A percentile compares a stretch with the other conserved stretches of the same genome.
These are phyloP conservation scores for Erodium trifolium DNA, from an alignment of 441 rosid genomes.

Conservation along the genomic window DNA sequence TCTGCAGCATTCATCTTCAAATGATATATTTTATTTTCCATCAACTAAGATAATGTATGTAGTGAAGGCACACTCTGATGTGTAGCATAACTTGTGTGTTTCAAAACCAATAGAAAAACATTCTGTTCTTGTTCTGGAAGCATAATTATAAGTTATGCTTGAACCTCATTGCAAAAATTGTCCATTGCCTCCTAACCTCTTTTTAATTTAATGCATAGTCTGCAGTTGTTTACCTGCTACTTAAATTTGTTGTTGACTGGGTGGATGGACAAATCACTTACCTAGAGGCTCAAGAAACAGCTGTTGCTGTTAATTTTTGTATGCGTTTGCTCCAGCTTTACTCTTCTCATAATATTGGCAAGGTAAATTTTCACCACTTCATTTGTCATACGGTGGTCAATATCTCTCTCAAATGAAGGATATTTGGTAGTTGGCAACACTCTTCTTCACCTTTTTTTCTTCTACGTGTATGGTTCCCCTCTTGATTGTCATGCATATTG, in stretches of 20 bases:
- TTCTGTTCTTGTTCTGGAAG: neutral
- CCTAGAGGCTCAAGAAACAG: slow-evolving; percentile 80
- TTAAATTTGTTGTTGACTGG: slow-evolving; percentile 88
- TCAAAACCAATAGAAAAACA: neutral
- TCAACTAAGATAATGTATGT: neutral
- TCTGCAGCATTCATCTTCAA: neutral
- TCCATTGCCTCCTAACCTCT: slow-evolving; percentile 19
- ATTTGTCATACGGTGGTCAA: slow-evolving; percentile 4
- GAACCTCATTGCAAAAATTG: neutral
- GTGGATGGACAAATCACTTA: slow-evolving; percentile 94
- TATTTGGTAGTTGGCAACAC: neutral
- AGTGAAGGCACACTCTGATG: neutral
- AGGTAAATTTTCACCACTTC: slow-evolving; percentile 38
- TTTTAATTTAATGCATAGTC: slow-evolving; percentile 42
- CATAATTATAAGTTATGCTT: neutral
- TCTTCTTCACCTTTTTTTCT: neutral
- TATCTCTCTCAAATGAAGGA: slow-evolving; percentile 14
- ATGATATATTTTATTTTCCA: neutral
- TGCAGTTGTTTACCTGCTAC: slow-evolving; percentile 87
- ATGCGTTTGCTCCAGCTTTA: slow-evolving; percentile 86
- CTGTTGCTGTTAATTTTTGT: slow-evolving; percentile 72
- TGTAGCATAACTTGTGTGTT: neutral
- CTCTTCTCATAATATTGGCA: slow-evolving; percentile 94
- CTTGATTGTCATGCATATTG: neutral
- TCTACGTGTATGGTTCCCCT: neutral